Evolutionary conservation across 129 eudicot species (phyloP).

Genomic region (Deinandra increscens): DNA sequence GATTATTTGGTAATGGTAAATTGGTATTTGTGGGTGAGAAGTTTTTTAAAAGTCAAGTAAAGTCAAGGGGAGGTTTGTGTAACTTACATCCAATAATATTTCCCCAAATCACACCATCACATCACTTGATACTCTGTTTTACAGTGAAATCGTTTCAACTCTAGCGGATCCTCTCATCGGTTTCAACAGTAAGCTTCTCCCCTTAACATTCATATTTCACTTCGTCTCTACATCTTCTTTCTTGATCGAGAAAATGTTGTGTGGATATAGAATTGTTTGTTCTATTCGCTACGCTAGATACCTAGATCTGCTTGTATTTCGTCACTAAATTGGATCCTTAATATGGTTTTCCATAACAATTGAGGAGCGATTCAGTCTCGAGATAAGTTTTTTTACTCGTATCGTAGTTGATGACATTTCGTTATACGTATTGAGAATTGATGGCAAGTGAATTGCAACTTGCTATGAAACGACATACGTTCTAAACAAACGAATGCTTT

Average conservation of each 20-base stretch:
- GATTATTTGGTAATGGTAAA: too few relatives aligned
- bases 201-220: background rate
- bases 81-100: background rate
- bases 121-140: too few relatives aligned
- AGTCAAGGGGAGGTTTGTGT: background rate
- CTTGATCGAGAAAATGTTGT: background rate
- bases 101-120: slow-evolving; percentile 8
- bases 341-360: slow-evolving; percentile 3
- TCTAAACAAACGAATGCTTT: too few relatives aligned
- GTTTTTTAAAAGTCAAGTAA: too few relatives aligned
- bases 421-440: background rate
- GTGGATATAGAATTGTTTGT: background rate
- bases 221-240: background rate
- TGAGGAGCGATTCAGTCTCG: background rate
- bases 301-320: background rate
- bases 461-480: background rate
- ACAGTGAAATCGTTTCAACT: slow-evolving; percentile 1
- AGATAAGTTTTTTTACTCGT: slow-evolving; percentile 7
- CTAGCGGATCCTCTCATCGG: background rate
- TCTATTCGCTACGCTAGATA: background rate
- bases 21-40: too few relatives aligned
- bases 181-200: slow-evolving; percentile 20
- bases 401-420: background rate
- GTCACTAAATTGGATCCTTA: background rate
- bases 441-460: background rate